phyloP scores from a whole-genome alignment of 495 filamentous ascomycete species.

The Talaromyces thailandensis region DNA sequence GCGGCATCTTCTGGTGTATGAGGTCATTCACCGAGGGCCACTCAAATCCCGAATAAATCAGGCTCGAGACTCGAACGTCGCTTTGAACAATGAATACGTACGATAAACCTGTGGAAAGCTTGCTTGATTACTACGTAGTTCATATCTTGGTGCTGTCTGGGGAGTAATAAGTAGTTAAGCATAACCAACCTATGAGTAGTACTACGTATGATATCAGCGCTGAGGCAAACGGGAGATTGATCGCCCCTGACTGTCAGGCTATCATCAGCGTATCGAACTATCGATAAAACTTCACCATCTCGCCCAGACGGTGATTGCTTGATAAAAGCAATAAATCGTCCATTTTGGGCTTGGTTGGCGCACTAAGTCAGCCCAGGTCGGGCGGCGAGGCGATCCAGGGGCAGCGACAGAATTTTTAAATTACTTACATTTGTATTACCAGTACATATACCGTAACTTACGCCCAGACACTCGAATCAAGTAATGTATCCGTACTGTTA shows the following conservation, averaged over 20 bases:
- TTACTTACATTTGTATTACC: not conserved
- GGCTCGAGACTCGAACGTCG: not conserved
- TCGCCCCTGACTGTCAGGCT: not conserved
- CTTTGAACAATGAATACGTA: not conserved
- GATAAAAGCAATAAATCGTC: not conserved
- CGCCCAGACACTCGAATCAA: not conserved
- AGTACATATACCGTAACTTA: not conserved
- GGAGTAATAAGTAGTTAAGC: not conserved
- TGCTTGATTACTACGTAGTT: not conserved
- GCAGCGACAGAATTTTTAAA: not conserved
- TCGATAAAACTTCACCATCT: not conserved
- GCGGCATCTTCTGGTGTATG: not conserved
- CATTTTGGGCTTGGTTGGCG: not conserved
- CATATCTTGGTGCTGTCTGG: not conserved
- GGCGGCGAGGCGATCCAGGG: not conserved
- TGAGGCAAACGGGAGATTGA: not conserved
- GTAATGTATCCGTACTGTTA: not conserved
- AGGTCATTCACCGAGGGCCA: not conserved
- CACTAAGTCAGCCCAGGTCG: not conserved
- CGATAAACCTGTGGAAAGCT: not conserved
- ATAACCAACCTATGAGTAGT: not conserved
- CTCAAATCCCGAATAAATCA: not conserved
- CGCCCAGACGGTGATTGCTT: not conserved
- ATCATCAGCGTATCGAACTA: not conserved
- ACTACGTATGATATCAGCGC: not conserved